These are phyloP conservation scores for Hirschioporus abietinus DNA, from an alignment of 768 basidiomycete species.

Conservation along the genomic window DNA sequence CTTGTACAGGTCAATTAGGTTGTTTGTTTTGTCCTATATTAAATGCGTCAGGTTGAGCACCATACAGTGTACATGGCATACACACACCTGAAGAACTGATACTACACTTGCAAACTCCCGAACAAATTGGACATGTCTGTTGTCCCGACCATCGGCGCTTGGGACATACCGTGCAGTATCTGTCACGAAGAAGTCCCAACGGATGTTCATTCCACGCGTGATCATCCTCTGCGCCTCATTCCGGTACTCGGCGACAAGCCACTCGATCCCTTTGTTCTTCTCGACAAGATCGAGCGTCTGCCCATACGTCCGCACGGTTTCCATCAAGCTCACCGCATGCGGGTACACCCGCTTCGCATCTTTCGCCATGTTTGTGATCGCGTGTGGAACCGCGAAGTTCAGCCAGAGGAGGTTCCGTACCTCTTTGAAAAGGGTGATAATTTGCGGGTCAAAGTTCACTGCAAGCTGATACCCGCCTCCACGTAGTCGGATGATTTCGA, in stretches of 20 bases:
- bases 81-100: constrained; percentile 74
- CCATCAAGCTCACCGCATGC: constrained; percentile 97
- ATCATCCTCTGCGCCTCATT: constrained; percentile 95
- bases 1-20: constrained; percentile 84
- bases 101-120: constrained; percentile 93
- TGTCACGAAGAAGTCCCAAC: constrained; percentile 96
- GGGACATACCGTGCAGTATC: constrained; percentile 75
- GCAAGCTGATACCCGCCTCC: constrained; percentile 78
- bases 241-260: constrained; percentile 91
- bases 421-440: constrained; percentile 98
- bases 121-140: constrained; percentile 88
- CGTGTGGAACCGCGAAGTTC: constrained; percentile 92
- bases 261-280: constrained; percentile 85
- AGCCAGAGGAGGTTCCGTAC: constrained; percentile 94
- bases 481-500: constrained; percentile 78
- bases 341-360: constrained; percentile 98
- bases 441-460: constrained; percentile 97
- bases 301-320: constrained; percentile 96
- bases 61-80: not conserved
- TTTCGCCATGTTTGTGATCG: constrained; percentile 94
- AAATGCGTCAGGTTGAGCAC: constrained; percentile 2
- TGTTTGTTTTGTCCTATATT: constrained; percentile 86
- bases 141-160: constrained; percentile 73
- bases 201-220: constrained; percentile 85
- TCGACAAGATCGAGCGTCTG: constrained; percentile 93